A percentile compares a stretch with the other conserved stretches of the same genome.
Conservation (phyloP, 768 basidiomycete species). For the Tulasnella sp. region DNA sequence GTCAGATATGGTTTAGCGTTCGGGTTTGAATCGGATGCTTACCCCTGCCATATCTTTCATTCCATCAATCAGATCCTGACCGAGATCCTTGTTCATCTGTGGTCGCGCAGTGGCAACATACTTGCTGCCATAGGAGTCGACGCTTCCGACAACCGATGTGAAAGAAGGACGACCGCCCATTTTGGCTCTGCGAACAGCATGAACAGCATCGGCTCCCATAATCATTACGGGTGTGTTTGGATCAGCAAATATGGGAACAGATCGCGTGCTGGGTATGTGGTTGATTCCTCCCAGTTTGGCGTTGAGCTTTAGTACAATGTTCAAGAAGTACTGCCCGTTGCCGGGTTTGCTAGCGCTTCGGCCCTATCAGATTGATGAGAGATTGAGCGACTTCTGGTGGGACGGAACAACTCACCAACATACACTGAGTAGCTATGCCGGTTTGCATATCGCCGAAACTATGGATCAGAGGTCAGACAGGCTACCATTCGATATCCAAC, state of each 20-base stretch:
- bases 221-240: conserved; percentile 63
- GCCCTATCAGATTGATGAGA: neutral
- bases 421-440: conserved; percentile 69
- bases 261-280: conserved; percentile 54
- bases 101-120: conserved; percentile 52
- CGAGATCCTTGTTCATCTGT: conserved; percentile 51
- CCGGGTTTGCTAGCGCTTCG: conserved; percentile 11
- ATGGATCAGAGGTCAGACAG: neutral
- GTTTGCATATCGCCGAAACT: conserved; percentile 63
- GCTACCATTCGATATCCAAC: neutral
- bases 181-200: conserved; percentile 64
- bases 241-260: conserved; percentile 52
- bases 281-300: conserved; percentile 80
- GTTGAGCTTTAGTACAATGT: conserved; percentile 42
- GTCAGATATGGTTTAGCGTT: neutral
- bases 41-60: conserved; percentile 53
- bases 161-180: conserved; percentile 76
- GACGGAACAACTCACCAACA: conserved; percentile 24
- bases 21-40: neutral
- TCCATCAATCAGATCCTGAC: conserved; percentile 69
- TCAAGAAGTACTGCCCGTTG: neutral
- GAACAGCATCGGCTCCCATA: conserved; percentile 40
- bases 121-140: conserved; percentile 63
- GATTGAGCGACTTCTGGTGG: neutral
- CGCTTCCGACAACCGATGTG: conserved; percentile 65